A percentile compares a stretch with the other conserved stretches of the same genome.
Conservation (phyloP, 179 eudicot genomes). For the Drosera spatulata region DNA sequence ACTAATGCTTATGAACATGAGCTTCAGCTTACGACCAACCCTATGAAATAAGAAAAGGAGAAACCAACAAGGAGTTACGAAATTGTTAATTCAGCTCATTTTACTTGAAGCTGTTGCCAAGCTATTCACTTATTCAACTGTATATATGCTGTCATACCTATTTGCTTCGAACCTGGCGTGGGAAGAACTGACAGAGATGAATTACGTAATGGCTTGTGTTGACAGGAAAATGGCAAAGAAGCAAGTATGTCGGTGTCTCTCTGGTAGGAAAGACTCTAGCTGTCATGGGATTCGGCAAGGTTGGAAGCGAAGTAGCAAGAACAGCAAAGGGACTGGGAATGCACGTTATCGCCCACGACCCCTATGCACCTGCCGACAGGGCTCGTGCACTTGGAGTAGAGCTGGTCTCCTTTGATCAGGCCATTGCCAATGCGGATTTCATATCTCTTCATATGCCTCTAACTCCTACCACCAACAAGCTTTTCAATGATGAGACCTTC, state of each 20-base stretch:
- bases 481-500: conserved; percentile 63
- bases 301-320: conserved; percentile 76
- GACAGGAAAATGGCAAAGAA: conserved; percentile 64
- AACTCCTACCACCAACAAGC: conserved; percentile 51
- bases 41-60: no score
- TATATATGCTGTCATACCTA: no score
- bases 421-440: conserved; percentile 57
- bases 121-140: no score
- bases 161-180: no score
- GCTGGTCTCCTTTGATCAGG: conserved; percentile 63
- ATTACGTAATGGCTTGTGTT: not conserved
- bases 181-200: no score
- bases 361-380: conserved; percentile 73
- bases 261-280: conserved; percentile 70
- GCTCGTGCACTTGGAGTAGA: conserved; percentile 79
- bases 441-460: conserved; percentile 94
- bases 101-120: no score
- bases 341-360: conserved; percentile 63
- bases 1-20: no score
- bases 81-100: no score
- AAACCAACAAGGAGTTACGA: no score
- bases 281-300: conserved; percentile 82
- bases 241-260: conserved; percentile 79
- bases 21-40: no score
- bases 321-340: conserved; percentile 73